Base-by-base conservation (phyloP, 306 rosid species). In the Sicyos edulis region DNA sequence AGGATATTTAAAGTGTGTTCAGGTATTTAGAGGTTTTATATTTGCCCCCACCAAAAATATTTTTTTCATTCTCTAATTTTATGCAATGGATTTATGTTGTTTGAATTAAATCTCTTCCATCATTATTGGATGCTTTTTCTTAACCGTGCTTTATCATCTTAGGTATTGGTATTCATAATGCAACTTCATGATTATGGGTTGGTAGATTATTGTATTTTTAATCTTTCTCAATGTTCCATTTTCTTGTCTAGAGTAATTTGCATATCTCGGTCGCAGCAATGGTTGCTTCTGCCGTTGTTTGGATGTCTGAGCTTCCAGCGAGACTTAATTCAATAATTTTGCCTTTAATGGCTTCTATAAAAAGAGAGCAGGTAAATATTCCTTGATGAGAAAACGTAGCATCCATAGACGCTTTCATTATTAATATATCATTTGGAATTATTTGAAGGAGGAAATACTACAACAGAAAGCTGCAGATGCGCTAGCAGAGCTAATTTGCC, bases 391-490 rank as follows among this genome's bases (percentile, higher is more conserved):
- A 17, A 37, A 54, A 22, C 32, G 68, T 60, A 10, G 34, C 50
- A 55, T 44, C 16, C 50, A 20, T 17, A 47, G 57, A 68, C 42
- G 22, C 49, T 47, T 45, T 8, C 42, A n/a, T 7, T 16, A 16
- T 1, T 24, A 34, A 78, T 58, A 50, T 73, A 74, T 50, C 65
- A 26, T 59, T 74, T 74, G 54, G 58, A 63, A 72, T 59, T 53
- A 32, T 75, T 77, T 79, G 77, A 83, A 93, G 98, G 98, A 90
- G 90, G 98, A 93, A 85, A 81, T 84, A 72, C 88, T 93, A 76
- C 98, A 93, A 85, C 82, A 86, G 62, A 88, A 87, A 86, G 92
- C 98, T 54, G 96, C 97, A 70, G 97, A 88, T 85, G 98, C 97
- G 68, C 92, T 93, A 40, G 95, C 98, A 12, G 98, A 90, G 88